Percentiles rank a stretch among this genome's conserved stretches.
Evolutionary conservation across 805 yeast species (phyloP).

Genomic region (Kockiozyma suomiensis): DNA sequence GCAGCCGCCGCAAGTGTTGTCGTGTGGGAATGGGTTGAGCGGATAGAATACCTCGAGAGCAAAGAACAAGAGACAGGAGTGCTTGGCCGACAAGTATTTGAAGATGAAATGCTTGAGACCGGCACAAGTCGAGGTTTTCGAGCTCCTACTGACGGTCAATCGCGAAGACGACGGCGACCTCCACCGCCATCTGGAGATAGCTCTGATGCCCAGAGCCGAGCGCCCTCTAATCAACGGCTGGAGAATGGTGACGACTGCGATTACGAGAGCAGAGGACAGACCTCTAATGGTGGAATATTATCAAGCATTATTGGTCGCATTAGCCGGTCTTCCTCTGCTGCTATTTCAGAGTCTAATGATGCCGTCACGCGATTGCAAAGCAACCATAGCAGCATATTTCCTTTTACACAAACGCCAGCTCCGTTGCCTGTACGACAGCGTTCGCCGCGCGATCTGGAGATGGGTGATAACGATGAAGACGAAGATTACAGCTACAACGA

Average conservation of each 20-base stretch:
- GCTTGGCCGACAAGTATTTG: slow-evolving; percentile 62
- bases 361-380: neutral
- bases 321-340: slow-evolving; percentile 8
- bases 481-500: neutral
- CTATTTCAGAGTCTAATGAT: neutral
- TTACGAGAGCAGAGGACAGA: slow-evolving; percentile 1
- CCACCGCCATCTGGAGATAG: neutral
- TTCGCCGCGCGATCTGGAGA: neutral
- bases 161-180: slow-evolving; percentile 12
- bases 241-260: neutral
- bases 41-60: slow-evolving; percentile 55
- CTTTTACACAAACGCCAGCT: neutral
- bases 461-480: neutral
- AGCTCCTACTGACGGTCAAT: slow-evolving; percentile 4
- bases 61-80: slow-evolving; percentile 58
- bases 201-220: neutral
- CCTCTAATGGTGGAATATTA: neutral
- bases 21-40: slow-evolving; percentile 68
- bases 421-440: neutral
- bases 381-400: neutral
- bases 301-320: slow-evolving; percentile 2
- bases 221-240: neutral
- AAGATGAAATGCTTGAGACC: slow-evolving; percentile 44
- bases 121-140: slow-evolving; percentile 33
- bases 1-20: slow-evolving; percentile 56